Conservation (phyloP, 1,139 yeast species). For the Kodamaea fungicola region DNA sequence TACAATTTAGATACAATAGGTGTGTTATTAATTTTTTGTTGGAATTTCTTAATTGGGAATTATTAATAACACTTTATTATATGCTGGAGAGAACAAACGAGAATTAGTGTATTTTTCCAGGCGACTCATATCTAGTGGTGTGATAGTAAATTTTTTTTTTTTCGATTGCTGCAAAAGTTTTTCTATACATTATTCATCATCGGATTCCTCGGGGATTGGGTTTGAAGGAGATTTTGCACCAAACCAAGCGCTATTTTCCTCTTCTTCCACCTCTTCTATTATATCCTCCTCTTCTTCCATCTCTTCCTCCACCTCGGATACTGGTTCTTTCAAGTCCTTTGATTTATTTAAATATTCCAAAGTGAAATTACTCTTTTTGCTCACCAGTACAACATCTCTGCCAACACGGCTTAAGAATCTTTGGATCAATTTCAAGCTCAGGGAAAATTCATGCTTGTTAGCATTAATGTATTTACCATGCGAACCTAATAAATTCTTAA, state of each 20-base stretch:
- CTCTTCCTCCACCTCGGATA: constrained; percentile 14
- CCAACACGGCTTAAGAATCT: constrained; percentile 73
- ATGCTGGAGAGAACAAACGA: too few relatives aligned
- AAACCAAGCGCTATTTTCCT: constrained; percentile 9
- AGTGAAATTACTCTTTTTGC: constrained; percentile 55
- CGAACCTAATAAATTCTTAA: constrained; percentile 57
- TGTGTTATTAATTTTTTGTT: too few relatives aligned
- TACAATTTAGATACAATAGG: too few relatives aligned
- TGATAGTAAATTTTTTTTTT: too few relatives aligned
- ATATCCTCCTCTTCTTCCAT: constrained; percentile 8
- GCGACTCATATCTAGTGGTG: too few relatives aligned
- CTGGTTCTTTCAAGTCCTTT: constrained; percentile 16
- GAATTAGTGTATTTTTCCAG: too few relatives aligned
- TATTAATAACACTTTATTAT: too few relatives aligned
- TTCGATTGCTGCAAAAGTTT: not conserved
- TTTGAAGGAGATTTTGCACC: constrained; percentile 3
- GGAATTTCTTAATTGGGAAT: too few relatives aligned
- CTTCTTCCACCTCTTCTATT: constrained; percentile 15
- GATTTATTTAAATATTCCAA: constrained; percentile 35
- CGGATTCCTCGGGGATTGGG: constrained; percentile 14
- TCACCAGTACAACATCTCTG: constrained; percentile 61
- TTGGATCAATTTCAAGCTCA: constrained; percentile 67
- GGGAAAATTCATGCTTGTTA: constrained; percentile 62
- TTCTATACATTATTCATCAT: constrained; percentile 15
- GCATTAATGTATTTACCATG: constrained; percentile 76